Evolutionary conservation across 75 land plant genomes (phyloP).

Genomic region (Selaginella moellendorffii): DNA sequence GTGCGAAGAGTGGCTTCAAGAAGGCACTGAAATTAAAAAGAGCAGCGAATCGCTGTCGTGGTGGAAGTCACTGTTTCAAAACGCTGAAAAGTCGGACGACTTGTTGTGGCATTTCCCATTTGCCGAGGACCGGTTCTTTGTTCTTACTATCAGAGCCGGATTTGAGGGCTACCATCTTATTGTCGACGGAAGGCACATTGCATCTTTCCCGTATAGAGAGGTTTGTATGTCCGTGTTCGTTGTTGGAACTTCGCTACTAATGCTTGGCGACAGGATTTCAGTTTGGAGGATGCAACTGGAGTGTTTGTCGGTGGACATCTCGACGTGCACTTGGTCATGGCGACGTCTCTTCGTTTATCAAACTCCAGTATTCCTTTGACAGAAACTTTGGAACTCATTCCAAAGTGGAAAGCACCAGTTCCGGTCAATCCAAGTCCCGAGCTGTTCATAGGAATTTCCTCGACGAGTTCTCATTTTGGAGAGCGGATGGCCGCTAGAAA

Average conservation of each 20-base stretch:
- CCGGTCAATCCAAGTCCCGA: neutral
- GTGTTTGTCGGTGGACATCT: neutral
- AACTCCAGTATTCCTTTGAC: neutral
- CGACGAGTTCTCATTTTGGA: neutral
- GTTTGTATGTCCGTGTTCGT: neutral
- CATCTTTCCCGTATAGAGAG: slow-evolving; percentile 7
- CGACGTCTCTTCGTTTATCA: neutral
- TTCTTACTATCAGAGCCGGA: neutral
- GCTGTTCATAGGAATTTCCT: neutral
- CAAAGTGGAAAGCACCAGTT: neutral
- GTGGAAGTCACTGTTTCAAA: neutral
- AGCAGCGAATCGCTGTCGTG: neutral
- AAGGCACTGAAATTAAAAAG: neutral
- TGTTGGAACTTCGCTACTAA: neutral
- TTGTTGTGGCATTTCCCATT: slow-evolving; percentile 1
- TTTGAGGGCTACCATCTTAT: slow-evolving; percentile 2
- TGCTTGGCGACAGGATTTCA: neutral
- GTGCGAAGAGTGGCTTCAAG: neutral
- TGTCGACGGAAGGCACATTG: neutral
- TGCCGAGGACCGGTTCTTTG: neutral
- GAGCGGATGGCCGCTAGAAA: slow-evolving; percentile 1
- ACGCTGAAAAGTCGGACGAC: neutral
- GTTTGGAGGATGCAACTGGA: slow-evolving; percentile 1
- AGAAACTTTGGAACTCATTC: neutral
- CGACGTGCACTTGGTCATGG: neutral